phyloP scores from a whole-genome alignment of 78 protist species.

The Mastigamoeba balamuthi region DNA sequence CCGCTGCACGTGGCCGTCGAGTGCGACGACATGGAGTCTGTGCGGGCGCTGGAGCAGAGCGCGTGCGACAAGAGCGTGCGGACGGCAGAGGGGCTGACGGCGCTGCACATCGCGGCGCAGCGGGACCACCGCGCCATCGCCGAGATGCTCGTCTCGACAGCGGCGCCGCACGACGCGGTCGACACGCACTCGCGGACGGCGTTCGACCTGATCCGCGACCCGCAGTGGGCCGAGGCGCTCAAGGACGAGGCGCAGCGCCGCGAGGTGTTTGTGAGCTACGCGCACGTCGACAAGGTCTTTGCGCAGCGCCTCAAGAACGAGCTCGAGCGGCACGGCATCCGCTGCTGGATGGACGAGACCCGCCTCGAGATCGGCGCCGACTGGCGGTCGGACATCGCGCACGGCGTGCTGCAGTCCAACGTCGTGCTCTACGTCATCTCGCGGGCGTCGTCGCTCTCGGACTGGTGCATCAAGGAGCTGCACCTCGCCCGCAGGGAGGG shows the following conservation, averaged over 20 bases:
- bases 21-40: background rate
- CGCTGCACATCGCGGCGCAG: background rate
- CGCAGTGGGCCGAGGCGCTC: background rate
- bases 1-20: background rate
- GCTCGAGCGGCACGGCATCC: background rate
- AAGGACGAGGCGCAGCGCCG: background rate
- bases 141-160: background rate
- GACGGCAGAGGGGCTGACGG: background rate
- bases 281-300: background rate
- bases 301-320: background rate
- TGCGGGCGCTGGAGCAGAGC: background rate
- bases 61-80: background rate
- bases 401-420: background rate
- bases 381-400: background rate
- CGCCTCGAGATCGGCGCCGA: background rate
- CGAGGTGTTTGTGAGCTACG: background rate
- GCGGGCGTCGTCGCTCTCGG: background rate
- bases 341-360: background rate
- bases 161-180: background rate
- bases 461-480: background rate
- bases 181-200: background rate
- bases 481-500: background rate
- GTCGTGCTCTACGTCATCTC: background rate
- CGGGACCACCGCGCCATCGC: background rate
- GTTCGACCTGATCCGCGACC: background rate